phyloP scores from a whole-genome alignment of 2,329 filamentous ascomycete genomes.

The Colletotrichum lupini region DNA sequence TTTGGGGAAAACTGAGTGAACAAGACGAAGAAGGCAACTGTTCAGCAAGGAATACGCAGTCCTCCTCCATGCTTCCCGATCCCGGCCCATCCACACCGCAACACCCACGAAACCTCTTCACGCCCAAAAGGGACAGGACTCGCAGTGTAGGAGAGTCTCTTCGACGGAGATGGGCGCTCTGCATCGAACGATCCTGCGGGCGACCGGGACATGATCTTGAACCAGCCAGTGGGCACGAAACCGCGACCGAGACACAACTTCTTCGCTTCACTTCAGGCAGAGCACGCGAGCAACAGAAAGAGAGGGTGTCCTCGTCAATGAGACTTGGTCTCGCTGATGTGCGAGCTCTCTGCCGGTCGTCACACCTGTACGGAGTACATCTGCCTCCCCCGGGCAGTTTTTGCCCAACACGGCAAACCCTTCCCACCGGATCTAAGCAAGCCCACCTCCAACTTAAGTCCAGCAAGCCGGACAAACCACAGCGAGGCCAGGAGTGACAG shows the following conservation, averaged over 20 bases:
- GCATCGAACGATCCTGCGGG: constrained; percentile 35
- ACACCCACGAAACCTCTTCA: background rate
- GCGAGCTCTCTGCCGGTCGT: background rate
- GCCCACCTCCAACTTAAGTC: background rate
- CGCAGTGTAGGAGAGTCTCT: background rate
- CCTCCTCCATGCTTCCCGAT: background rate
- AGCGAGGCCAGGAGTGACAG: background rate
- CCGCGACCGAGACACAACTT: background rate
- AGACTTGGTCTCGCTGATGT: background rate
- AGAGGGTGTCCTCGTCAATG: constrained; percentile 31
- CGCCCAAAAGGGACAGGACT: background rate
- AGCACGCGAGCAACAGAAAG: background rate
- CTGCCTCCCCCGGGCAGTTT: background rate
- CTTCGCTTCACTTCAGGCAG: background rate
- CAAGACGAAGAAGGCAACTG: background rate
- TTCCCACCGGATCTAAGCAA: background rate
- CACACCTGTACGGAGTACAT: background rate
- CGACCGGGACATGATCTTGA: background rate
- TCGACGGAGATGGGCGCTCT: constrained; percentile 23
- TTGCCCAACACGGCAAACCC: background rate
- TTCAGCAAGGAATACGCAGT: background rate
- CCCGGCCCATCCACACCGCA: constrained; percentile 5
- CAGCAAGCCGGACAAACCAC: background rate
- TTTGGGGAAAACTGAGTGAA: background rate
- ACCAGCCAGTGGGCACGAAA: background rate